Conservation (phyloP, 768 basidiomycete species). For the Termitomyces sp. region DNA sequence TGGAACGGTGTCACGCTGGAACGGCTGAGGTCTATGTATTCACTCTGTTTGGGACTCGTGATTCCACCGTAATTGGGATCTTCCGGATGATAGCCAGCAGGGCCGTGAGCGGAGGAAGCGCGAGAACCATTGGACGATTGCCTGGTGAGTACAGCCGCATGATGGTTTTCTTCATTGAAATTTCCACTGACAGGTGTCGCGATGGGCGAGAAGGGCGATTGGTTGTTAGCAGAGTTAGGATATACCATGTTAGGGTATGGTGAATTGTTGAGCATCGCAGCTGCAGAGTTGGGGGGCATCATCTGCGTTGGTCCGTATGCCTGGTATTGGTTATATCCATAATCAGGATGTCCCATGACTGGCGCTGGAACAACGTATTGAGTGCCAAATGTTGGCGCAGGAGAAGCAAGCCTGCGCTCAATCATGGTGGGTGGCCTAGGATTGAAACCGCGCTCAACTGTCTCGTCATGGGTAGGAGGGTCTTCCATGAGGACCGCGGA, state of each 20-base stretch:
- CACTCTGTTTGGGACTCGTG: slow-evolving; percentile 23
- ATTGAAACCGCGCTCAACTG: slow-evolving; percentile 36
- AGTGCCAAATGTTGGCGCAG: slow-evolving; percentile 28
- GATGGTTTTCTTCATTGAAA: slow-evolving; percentile 16
- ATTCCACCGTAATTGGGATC: slow-evolving; percentile 15
- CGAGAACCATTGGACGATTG: slow-evolving; percentile 16
- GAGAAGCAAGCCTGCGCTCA: slow-evolving; percentile 20
- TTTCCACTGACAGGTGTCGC: slow-evolving; percentile 23
- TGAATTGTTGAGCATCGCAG: slow-evolving; percentile 19
- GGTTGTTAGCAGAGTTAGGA: slow-evolving; percentile 27
- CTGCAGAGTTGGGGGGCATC: slow-evolving; percentile 17
- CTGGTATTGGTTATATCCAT: slow-evolving; percentile 20
- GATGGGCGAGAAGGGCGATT: slow-evolving; percentile 31
- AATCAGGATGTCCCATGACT: slow-evolving; percentile 10
- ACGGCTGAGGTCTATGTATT: slow-evolving; percentile 62
- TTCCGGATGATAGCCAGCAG: slow-evolving; percentile 8
- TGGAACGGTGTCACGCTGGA: slow-evolving; percentile 74
- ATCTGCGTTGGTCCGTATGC: slow-evolving; percentile 33
- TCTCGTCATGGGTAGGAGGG: slow-evolving; percentile 37
- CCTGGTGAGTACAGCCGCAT: slow-evolving; percentile 15
- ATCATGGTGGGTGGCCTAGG: slow-evolving; percentile 51
- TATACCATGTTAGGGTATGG: slow-evolving; percentile 27
- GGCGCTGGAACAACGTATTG: slow-evolving; percentile 26
- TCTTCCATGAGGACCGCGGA: slow-evolving; percentile 60
- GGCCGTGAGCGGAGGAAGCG: slow-evolving; percentile 4